A percentile compares a stretch with the other conserved stretches of the same genome.
Evolutionary conservation across 1,284 basidiomycete genomes (phyloP).

Genomic region (Fomitiporia mediterranea): DNA sequence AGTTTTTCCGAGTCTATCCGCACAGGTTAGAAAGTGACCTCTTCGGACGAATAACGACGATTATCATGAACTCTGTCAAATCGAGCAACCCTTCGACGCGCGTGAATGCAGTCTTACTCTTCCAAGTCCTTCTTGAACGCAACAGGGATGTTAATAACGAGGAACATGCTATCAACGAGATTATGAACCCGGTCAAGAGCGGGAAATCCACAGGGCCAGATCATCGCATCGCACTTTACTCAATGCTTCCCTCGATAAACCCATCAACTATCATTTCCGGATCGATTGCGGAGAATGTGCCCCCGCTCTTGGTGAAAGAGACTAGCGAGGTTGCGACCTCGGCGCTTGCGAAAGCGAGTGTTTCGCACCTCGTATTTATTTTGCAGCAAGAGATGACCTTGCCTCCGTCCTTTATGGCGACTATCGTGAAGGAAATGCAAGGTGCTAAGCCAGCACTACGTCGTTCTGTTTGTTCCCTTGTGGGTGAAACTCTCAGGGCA

Average conservation of each 20-base stretch:
- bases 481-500: conserved; percentile 35
- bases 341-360: conserved; percentile 51
- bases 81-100: conserved; percentile 71
- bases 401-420: conserved; percentile 38
- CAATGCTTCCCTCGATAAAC: conserved; percentile 60
- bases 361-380: conserved; percentile 53
- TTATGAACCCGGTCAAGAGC: conserved; percentile 67
- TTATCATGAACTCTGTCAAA: conserved; percentile 69
- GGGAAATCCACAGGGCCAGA: conserved; percentile 86
- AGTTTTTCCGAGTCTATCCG: conserved; percentile 55
- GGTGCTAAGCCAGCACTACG: conserved; percentile 38
- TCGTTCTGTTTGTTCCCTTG: conserved; percentile 33
- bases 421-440: conserved; percentile 68
- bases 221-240: conserved; percentile 78
- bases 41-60: conserved; percentile 61
- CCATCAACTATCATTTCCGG: conserved; percentile 50
- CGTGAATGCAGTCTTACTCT: conserved; percentile 53
- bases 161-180: conserved; percentile 53
- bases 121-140: conserved; percentile 48
- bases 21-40: conserved; percentile 48
- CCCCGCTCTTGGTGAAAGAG: conserved; percentile 73
- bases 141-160: conserved; percentile 31
- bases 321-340: conserved; percentile 61
- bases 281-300: conserved; percentile 49
- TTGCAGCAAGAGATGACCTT: conserved; percentile 42